Conservation (phyloP, 1,139 yeast species). For the Diutina sp. region DNA sequence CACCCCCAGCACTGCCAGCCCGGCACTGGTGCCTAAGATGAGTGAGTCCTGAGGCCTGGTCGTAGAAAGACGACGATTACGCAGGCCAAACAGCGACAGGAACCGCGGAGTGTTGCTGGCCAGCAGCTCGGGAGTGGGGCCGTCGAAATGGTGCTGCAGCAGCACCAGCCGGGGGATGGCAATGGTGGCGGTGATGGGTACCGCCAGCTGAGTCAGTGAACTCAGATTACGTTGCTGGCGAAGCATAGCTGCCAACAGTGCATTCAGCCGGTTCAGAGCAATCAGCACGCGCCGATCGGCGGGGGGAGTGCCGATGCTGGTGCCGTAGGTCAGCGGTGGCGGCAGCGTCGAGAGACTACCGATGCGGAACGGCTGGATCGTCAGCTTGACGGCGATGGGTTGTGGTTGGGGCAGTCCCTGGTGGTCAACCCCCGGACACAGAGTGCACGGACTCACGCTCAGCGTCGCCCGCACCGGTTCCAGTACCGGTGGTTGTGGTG, state of each 20-base stretch:
- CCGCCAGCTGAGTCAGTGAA: constrained; percentile 13
- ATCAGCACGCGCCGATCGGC: constrained; percentile 30
- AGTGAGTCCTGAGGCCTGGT: constrained; percentile 21
- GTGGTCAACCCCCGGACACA: background rate
- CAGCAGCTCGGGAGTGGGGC: background rate
- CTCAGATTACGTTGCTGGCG: constrained; percentile 23
- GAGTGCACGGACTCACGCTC: constrained; percentile 1
- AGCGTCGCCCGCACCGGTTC: background rate
- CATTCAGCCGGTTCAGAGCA: constrained; percentile 38
- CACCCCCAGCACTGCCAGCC: constrained; percentile 17
- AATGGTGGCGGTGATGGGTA: constrained; percentile 10
- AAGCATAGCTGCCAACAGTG: constrained; percentile 40
- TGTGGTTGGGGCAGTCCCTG: background rate
- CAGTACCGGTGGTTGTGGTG: background rate
- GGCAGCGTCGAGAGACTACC: constrained; percentile 16
- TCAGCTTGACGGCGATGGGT: constrained; percentile 12
- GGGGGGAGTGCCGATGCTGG: constrained; percentile 40
- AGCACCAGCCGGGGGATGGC: constrained; percentile 27
- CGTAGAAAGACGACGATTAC: constrained; percentile 30
- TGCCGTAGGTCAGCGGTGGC: constrained; percentile 8
- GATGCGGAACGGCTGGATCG: constrained; percentile 46
- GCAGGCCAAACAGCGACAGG: constrained; percentile 44
- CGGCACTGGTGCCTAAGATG: constrained; percentile 20
- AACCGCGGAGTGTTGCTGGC: constrained; percentile 28
- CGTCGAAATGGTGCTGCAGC: constrained; percentile 26